Evolutionary conservation across 1,139 yeast species (phyloP), one percentile per base, ranked within the genome.

Genomic region (Geotrichum siamense): DNA sequence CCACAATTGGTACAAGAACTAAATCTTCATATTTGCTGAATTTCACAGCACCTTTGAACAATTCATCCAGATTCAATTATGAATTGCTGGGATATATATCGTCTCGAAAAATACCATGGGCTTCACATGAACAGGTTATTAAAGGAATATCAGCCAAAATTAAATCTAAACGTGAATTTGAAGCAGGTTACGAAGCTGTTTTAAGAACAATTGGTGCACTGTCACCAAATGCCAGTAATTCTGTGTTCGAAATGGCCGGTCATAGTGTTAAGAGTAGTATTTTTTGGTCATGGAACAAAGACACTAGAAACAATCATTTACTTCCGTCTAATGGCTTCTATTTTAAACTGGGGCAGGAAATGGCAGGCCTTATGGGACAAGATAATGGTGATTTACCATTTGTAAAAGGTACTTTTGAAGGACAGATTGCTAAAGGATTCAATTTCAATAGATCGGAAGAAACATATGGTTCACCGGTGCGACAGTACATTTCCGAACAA

Each of bases 1-100:
- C 95, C 2, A 76, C 81, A 4, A 65, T 76, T 22, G 96, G 96
- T 15, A 82, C 94, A 2, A 77, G 85, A 49, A 89, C 94, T 3
- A 75, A 76, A 51, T 79, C 93, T 19, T 53, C 53, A 12, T 81
- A 82, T 57, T 61, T 84, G 41, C 53, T 79, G 23, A 80, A 78
- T 53, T 79, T 74, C 53, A 68, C 75, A 29, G 72, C 76, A 52
- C 96, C 97, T 0, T 48, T 82, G 12, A 56, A 65, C 40, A 72
- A 76, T 55, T 68, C 72, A 39, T 67, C 79, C 2, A 61, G 68
- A 46, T 73, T 78, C 69, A 69, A 72, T 40, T 68, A 74, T 49
- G 89, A 81, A 49, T 63, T 74, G 3, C 63, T 75, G 27, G 67
- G 71, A 0, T 80, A 73, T 55, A 70, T 75, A 32, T 79, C 83